A percentile compares a stretch with the other conserved stretches of the same genome.
Evolutionary conservation across 805 yeast species (phyloP).

Genomic region (Candida wancherniae): DNA sequence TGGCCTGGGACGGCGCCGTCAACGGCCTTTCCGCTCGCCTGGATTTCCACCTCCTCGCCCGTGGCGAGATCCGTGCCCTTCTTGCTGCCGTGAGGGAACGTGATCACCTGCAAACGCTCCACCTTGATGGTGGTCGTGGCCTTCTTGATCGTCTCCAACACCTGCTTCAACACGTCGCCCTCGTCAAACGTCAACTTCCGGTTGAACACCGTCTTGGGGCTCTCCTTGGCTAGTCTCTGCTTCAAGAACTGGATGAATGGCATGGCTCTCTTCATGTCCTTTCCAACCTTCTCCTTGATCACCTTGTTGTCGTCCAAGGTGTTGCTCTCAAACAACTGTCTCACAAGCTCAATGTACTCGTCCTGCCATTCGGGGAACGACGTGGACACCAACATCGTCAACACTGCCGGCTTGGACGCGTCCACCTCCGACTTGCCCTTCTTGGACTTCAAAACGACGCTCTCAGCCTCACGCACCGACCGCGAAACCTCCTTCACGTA

Average conservation of each 20-base stretch:
- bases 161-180: slow-evolving; percentile 55
- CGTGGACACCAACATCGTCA: slow-evolving; percentile 68
- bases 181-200: slow-evolving; percentile 85
- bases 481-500: slow-evolving; percentile 78
- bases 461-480: slow-evolving; percentile 90
- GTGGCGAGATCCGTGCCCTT: slow-evolving; percentile 62
- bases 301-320: slow-evolving; percentile 60
- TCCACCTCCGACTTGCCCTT: slow-evolving; percentile 83
- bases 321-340: slow-evolving; percentile 64
- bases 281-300: slow-evolving; percentile 64
- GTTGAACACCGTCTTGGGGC: slow-evolving; percentile 78
- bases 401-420: slow-evolving; percentile 61
- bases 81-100: slow-evolving; percentile 58
- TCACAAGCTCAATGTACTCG: slow-evolving; percentile 59
- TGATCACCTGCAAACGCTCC: slow-evolving; percentile 53
- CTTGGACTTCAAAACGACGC: slow-evolving; percentile 70
- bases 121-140: slow-evolving; percentile 57
- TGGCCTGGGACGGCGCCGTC: slow-evolving; percentile 89
- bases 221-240: slow-evolving; percentile 66
- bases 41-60: slow-evolving; percentile 65
- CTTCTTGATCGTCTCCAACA: slow-evolving; percentile 52
- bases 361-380: slow-evolving; percentile 76
- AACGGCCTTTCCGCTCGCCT: slow-evolving; percentile 60
- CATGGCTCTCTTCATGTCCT: slow-evolving; percentile 97
- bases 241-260: slow-evolving; percentile 88